These are phyloP conservation scores for Cercophora samala DNA, from an alignment of 495 filamentous ascomycete genomes.

Conservation along the genomic window DNA sequence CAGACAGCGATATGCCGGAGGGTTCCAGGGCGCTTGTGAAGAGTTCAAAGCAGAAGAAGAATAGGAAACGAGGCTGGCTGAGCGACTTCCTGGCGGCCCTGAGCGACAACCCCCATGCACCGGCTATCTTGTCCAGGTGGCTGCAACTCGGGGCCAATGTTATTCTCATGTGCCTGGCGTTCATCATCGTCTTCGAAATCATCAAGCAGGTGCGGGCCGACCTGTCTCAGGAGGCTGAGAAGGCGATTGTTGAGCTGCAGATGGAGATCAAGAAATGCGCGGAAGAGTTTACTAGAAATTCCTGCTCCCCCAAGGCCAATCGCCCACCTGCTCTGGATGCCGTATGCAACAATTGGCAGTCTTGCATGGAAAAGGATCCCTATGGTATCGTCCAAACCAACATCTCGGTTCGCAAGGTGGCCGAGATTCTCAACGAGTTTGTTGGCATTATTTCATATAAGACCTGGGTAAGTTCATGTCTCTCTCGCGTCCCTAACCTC, in stretches of 20 bases:
- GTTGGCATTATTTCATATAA: slow-evolving; percentile 45
- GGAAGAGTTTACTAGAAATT: slow-evolving; percentile 67
- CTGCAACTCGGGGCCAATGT: slow-evolving; percentile 76
- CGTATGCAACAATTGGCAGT: slow-evolving; percentile 73
- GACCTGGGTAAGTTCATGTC: slow-evolving; percentile 64
- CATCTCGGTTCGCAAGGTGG: slow-evolving; percentile 42
- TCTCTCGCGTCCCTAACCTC: slow-evolving; percentile 6
- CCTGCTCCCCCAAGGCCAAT: slow-evolving; percentile 54
- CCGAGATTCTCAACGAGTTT: slow-evolving; percentile 48
- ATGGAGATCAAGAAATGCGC: slow-evolving; percentile 69
- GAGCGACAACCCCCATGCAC: slow-evolving; percentile 78
- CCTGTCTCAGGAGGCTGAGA: slow-evolving; percentile 65
- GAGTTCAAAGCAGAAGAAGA: slow-evolving; percentile 1
- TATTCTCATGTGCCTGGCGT: slow-evolving; percentile 59
- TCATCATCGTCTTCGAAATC: slow-evolving; percentile 70
- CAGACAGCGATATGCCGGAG: slow-evolving; percentile 43
- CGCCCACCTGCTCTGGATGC: slow-evolving; percentile 69
- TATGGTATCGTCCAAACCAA: slow-evolving; percentile 40
- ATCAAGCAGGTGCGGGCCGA: slow-evolving; percentile 70
- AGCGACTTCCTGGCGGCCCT: slow-evolving; percentile 62
- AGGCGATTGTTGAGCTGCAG: slow-evolving; percentile 60
- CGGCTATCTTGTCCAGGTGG: slow-evolving; percentile 81
- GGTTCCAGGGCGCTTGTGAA: slow-evolving; percentile 4
- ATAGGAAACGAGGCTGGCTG: slow-evolving; percentile 42
- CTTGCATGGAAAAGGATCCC: slow-evolving; percentile 70